Evolutionary conservation across 306 rosid genomes (phyloP).

Genomic region (Glycine soja): DNA sequence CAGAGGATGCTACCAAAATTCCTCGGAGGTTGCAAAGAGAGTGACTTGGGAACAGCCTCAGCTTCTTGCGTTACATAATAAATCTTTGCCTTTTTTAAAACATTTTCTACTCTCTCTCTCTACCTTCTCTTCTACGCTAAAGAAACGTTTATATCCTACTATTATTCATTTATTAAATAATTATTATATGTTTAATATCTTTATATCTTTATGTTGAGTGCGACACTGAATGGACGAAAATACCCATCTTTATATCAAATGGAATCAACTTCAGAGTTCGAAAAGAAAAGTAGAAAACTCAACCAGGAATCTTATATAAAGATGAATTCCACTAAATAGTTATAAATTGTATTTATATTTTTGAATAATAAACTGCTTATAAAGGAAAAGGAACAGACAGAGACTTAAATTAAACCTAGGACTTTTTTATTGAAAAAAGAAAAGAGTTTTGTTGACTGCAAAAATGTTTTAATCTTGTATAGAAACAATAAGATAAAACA

Average conservation of each 20-base stretch:
- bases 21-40: constrained; percentile 52
- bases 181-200: too few species aligned
- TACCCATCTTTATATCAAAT: not conserved
- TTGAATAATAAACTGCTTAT: too few species aligned
- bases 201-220: not conserved
- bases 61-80: not conserved
- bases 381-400: not conserved
- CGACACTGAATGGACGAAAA: constrained; percentile 9
- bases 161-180: not conserved
- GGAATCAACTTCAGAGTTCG: not conserved
- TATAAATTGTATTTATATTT: not conserved
- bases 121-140: constrained; percentile 59
- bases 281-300: not conserved
- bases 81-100: not conserved
- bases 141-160: not conserved
- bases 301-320: not conserved
- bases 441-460: not conserved
- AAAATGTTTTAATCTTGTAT: not conserved
- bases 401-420: not conserved
- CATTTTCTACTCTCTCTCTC: not conserved
- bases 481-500: not conserved
- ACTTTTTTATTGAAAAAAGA: not conserved
- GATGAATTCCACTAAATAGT: not conserved
- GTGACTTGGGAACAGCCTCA: constrained; percentile 28
- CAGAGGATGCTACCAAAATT: constrained; percentile 31